phyloP scores from a whole-genome alignment of 148 eudicot genomes.

The Rhododendron ovatum region DNA sequence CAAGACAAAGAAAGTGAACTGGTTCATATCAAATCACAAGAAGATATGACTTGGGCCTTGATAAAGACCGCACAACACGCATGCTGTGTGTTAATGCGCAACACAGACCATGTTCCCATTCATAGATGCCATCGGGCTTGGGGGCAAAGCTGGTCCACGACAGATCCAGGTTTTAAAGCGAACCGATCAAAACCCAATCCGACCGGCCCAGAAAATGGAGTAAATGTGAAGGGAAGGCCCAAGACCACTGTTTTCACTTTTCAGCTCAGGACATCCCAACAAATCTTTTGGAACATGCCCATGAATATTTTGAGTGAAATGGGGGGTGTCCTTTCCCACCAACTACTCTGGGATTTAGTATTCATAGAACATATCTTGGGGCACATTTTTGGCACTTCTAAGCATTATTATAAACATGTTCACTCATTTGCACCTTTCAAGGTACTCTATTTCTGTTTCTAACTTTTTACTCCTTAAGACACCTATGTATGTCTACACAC shows the following conservation, averaged over 20 bases:
- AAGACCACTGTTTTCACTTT: background rate
- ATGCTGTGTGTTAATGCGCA: background rate
- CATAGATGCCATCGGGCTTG: background rate
- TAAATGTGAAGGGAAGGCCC: background rate
- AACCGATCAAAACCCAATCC: background rate
- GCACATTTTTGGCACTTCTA: background rate
- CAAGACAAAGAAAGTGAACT: background rate
- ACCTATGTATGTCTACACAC: background rate
- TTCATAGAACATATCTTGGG: background rate
- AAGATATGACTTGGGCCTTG: background rate
- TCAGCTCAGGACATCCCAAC: constrained; percentile 4
- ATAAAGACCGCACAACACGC: background rate
- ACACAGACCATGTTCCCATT: background rate
- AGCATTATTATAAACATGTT: background rate
- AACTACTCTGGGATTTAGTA: background rate
- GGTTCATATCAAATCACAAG: background rate
- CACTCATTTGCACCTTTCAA: constrained; percentile 5
- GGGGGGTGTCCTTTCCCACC: background rate
- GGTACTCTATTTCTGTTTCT: background rate
- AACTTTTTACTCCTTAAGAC: background rate
- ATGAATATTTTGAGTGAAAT: background rate
- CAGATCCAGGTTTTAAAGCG: background rate
- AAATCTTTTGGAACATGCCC: background rate
- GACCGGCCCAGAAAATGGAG: background rate
- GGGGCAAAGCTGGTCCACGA: background rate